These are phyloP conservation scores for Globisporangium mamillatum DNA, from an alignment of 352 stramenopile genomes.

Conservation along the genomic window DNA sequence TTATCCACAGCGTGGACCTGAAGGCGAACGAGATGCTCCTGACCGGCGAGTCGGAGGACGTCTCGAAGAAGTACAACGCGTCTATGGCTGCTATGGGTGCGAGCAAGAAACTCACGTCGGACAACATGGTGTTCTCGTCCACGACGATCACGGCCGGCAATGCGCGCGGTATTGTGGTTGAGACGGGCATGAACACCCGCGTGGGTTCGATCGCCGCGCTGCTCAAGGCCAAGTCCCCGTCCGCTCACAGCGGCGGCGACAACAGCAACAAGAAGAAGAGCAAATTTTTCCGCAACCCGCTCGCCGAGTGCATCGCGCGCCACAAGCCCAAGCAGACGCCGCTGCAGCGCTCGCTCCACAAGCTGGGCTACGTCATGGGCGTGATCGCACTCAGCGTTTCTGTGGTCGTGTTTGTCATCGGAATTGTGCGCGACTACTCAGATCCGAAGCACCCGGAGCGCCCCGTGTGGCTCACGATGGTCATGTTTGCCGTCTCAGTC, in stretches of 20 bases:
- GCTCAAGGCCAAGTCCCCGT: constrained; percentile 41
- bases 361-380: constrained; percentile 91
- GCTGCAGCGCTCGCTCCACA: constrained; percentile 91
- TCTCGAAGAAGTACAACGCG: constrained; percentile 63
- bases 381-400: constrained; percentile 80
- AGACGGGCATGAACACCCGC: constrained; percentile 71
- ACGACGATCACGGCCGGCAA: constrained; percentile 83
- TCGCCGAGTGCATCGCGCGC: constrained; percentile 51
- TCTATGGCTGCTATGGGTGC: constrained; percentile 22
- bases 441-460: constrained; percentile 69
- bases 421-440: constrained; percentile 52
- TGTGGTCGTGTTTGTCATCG: constrained; percentile 90
- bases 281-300: constrained; percentile 34
- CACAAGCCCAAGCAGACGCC: constrained; percentile 82
- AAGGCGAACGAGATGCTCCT: constrained; percentile 94
- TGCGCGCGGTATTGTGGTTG: constrained; percentile 62
- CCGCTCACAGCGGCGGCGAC: background rate
- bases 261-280: constrained; percentile 26
- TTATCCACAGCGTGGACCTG: constrained; percentile 83
- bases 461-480: constrained; percentile 88
- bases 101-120: constrained; percentile 49
- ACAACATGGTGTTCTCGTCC: constrained; percentile 94
- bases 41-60: constrained; percentile 90
- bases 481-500: constrained; percentile 93
- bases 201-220: constrained; percentile 68